phyloP scores from a whole-genome alignment of 106 monocot genomes.

The Phalaenopsis equestris region DNA sequence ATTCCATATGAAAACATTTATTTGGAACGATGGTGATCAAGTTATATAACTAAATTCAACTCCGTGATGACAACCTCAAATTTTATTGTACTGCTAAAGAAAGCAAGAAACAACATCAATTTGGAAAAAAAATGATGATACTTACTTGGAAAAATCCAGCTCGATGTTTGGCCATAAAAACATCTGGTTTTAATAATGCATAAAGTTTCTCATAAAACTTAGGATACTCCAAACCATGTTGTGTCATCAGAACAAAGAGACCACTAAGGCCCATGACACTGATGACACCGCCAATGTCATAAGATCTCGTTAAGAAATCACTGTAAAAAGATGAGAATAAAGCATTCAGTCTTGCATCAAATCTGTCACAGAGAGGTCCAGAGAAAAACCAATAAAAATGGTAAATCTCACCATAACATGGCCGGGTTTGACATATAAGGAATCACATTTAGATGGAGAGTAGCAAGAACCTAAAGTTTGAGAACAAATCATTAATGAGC shows the following conservation, averaged over 20 bases:
- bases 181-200: conserved; percentile 68
- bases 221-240: conserved; percentile 86
- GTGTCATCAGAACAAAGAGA: conserved; percentile 86
- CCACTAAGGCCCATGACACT: conserved; percentile 94
- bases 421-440: conserved; percentile 80
- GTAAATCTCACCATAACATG: conserved; percentile 58
- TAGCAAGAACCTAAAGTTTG: conserved; percentile 65
- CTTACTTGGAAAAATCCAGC: conserved; percentile 82
- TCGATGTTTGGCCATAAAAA: conserved; percentile 89
- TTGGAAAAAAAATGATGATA: neutral
- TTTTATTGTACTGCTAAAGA: neutral
- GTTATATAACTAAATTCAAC: neutral
- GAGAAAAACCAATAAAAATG: neutral
- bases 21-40: neutral
- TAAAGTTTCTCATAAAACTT: conserved; percentile 92
- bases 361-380: neutral
- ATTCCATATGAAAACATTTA: neutral
- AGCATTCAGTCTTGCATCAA: conserved; percentile 10
- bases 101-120: neutral
- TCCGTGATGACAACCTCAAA: neutral
- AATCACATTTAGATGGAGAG: conserved; percentile 69
- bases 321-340: conserved; percentile 32
- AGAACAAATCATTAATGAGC: neutral
- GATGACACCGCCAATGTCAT: conserved; percentile 92
- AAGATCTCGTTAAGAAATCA: conserved; percentile 94